Conservation (phyloP, 2,329 filamentous ascomycete genomes). For the Fusarium hostae region DNA sequence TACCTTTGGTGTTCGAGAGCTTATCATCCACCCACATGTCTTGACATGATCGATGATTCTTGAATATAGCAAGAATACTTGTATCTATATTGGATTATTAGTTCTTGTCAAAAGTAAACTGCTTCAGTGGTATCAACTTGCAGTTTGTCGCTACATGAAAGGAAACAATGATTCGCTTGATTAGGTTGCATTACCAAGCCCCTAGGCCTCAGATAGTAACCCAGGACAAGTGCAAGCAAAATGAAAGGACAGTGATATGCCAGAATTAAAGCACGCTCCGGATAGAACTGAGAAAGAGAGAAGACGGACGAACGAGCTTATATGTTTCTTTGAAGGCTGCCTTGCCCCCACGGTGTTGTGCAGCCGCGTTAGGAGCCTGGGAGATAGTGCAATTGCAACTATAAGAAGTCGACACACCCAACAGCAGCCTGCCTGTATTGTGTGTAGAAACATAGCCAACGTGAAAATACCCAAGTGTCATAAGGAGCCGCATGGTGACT, state of each 20-base stretch:
- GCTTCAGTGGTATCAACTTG: not conserved
- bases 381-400: not conserved
- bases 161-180: not conserved
- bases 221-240: not conserved
- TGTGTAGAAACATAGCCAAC: not conserved
- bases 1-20: not conserved
- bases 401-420: not conserved
- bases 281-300: not conserved
- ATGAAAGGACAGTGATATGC: not conserved
- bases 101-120: not conserved
- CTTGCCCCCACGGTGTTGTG: not conserved
- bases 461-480: not conserved
- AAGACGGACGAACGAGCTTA: not conserved
- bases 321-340: not conserved
- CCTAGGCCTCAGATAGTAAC: not conserved
- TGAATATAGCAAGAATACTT: not conserved
- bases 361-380: not conserved
- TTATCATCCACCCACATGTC: not conserved
- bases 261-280: not conserved
- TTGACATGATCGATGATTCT: not conserved
- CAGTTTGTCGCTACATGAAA: not conserved
- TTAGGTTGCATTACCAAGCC: not conserved
- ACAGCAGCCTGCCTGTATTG: not conserved
- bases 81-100: not conserved
- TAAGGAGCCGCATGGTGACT: not conserved